Conservation (phyloP, 2,329 filamentous ascomycete species). For the Scortechinia acanthostroma region DNA sequence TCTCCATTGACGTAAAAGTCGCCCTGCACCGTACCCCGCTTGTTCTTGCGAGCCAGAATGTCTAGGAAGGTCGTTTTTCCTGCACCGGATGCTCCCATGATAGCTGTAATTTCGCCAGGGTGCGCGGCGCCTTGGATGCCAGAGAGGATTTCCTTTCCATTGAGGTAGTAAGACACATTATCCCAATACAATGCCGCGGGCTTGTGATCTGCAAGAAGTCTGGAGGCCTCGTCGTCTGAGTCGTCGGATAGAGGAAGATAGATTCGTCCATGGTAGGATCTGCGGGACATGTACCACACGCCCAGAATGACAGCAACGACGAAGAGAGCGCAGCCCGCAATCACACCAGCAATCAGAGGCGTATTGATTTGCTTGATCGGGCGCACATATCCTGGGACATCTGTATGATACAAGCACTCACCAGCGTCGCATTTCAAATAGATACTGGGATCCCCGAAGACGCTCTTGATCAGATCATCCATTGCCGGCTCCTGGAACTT, state of each 20-base stretch:
- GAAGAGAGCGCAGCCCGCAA: constrained; percentile 78
- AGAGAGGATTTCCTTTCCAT: constrained; percentile 77
- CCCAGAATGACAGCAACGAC: constrained; percentile 77
- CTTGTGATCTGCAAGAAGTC: constrained; percentile 85
- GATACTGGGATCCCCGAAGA: constrained; percentile 91
- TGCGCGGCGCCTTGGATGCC: constrained; percentile 80
- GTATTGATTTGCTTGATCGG: constrained; percentile 95
- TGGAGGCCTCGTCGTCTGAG: constrained; percentile 78
- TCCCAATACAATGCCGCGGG: constrained; percentile 83
- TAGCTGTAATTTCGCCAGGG: constrained; percentile 90
- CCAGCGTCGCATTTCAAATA: constrained; percentile 74
- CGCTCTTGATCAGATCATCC: constrained; percentile 77
- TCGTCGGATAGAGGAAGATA: constrained; percentile 60
- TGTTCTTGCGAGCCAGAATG: constrained; percentile 93
- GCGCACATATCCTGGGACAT: constrained; percentile 82
- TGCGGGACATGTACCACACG: constrained; percentile 81
- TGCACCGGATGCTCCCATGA: constrained; percentile 96
- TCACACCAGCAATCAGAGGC: constrained; percentile 86
- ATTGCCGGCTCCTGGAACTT: constrained; percentile 85
- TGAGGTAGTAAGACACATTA: constrained; percentile 78
- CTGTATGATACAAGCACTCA: constrained; percentile 87
- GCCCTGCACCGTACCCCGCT: constrained; percentile 71
- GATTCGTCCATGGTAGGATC: constrained; percentile 67
- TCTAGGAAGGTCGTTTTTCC: constrained; percentile 97
- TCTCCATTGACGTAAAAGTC: constrained; percentile 92